Evolutionary conservation across 768 basidiomycete genomes (phyloP), one percentile per base, ranked within the genome.

Genomic region (Cystofilobasidium bisporidii): DNA sequence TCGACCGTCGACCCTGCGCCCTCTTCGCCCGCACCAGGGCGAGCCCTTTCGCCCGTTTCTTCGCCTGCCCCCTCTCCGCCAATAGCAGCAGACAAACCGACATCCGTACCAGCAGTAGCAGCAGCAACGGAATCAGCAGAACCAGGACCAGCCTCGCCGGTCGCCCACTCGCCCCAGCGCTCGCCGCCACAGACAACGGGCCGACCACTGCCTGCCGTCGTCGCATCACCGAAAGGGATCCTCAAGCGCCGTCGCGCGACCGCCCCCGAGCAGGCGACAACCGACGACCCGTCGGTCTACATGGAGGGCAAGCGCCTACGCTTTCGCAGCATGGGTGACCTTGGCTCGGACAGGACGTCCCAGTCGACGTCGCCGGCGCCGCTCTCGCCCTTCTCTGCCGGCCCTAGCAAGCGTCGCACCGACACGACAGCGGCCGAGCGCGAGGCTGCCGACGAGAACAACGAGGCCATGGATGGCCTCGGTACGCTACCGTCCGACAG

Each of bases 291-390:
- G 30, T 56, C 53, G 28, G 28, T 56, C 28, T 32, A 30, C 28
- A 30, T 56, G 28, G 53, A 56, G 30, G 53, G 53, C 53, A 56
- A 56, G 30, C 53, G 53, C 30, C 53, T 56, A 4, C 53, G 53
- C 28, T 56, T 56, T 30, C 53, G 53, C 5, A 56, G 53, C 53
- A 28, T 56, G 53, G 53, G 53, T 14, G 53, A 56, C 53, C 26
- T 56, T 14, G 47, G n/a, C 20, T 20, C 15, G 22, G 26, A 20
- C 48, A 3, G 48, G n/a, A 17, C 48, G 26, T 24, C 10, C 48
- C 6, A 24, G 6, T 50, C 48, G n/a, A 26, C 53, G 8, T 32
- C 53, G 8, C 15, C 26, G 8, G 26, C 53, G 53, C 53, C 53
- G 15, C 47, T n/a, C 28, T 56, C 53, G 26, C 53, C 53, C 2